Evolutionary conservation across 1,284 basidiomycete genomes (phyloP).

Genomic region (Trametes polyzona): DNA sequence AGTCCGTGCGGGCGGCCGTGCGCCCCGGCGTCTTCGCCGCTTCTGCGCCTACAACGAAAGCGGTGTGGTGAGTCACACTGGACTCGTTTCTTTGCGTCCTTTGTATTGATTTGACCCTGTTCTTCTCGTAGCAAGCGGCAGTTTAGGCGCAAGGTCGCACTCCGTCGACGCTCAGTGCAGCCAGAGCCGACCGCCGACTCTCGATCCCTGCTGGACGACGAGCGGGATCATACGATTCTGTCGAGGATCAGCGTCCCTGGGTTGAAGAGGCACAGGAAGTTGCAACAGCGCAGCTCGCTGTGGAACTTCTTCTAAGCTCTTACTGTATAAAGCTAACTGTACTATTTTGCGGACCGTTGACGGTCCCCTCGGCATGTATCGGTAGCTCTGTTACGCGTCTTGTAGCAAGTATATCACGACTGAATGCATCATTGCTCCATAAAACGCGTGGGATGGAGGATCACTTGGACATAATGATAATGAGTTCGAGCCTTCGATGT

Average conservation of each 20-base stretch:
- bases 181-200: background rate
- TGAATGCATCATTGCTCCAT: too few relatives aligned
- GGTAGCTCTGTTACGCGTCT: conserved; percentile 6
- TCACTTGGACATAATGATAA: too few relatives aligned
- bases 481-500: too few relatives aligned
- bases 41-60: background rate
- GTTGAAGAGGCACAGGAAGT: conserved; percentile 13
- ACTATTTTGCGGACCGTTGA: background rate
- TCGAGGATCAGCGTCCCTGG: conserved; percentile 9
- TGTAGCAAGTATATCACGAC: too few relatives aligned
- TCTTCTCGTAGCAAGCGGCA: conserved; percentile 8
- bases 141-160: conserved; percentile 9
- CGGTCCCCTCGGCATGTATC: conserved; percentile 8
- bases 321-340: too few relatives aligned
- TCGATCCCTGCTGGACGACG: background rate
- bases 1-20: background rate
- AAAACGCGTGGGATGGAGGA: too few relatives aligned
- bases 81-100: background rate
- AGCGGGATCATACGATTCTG: background rate
- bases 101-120: background rate
- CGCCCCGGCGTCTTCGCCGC: conserved; percentile 7
- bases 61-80: conserved; percentile 18
- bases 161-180: background rate
- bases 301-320: conserved; percentile 17
- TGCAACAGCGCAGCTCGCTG: conserved; percentile 23